Conservation (phyloP, 306 rosid species). For the Glycyrrhiza uralensis region DNA sequence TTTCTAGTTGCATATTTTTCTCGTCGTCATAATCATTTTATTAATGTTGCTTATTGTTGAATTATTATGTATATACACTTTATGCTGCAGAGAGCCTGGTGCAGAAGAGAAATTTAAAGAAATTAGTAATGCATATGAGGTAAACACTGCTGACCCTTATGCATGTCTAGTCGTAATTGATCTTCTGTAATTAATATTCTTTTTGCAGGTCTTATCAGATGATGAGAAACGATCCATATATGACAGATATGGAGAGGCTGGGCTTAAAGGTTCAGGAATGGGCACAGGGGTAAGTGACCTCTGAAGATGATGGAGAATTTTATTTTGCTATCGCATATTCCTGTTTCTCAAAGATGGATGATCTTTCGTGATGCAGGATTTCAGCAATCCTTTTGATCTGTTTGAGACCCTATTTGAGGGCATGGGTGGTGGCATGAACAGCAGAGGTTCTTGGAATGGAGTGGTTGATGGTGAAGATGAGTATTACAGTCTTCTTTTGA, state of each 20-base stretch:
- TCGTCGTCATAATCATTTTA: neutral
- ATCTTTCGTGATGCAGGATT: constrained; percentile 38
- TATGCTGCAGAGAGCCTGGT: constrained; percentile 68
- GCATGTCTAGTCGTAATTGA: neutral
- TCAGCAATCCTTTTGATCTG: constrained; percentile 47
- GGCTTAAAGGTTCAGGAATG: constrained; percentile 86
- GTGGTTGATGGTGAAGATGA: constrained; percentile 55
- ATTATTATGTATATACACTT: neutral
- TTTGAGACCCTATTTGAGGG: constrained; percentile 50
- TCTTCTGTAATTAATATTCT: constrained; percentile 19
- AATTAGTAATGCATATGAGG: constrained; percentile 96
- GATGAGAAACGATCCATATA: constrained; percentile 86
- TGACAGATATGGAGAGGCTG: constrained; percentile 95
- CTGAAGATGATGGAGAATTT: constrained; percentile 6
- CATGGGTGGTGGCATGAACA: constrained; percentile 44
- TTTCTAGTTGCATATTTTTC: constrained; percentile 3
- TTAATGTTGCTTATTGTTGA: constrained; percentile 3
- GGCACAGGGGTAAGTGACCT: constrained; percentile 78
- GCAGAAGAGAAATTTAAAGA: constrained; percentile 94
- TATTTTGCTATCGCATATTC: neutral
- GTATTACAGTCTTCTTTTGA: constrained; percentile 76
- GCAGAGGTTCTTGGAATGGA: constrained; percentile 44
- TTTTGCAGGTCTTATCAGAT: constrained; percentile 89
- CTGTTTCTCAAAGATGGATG: constrained; percentile 8
- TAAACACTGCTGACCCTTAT: constrained; percentile 27